Evolutionary conservation across 805 yeast species (phyloP), one percentile per base, ranked within the genome.

Genomic region (Cyberlindnera xishuangbannaensis): DNA sequence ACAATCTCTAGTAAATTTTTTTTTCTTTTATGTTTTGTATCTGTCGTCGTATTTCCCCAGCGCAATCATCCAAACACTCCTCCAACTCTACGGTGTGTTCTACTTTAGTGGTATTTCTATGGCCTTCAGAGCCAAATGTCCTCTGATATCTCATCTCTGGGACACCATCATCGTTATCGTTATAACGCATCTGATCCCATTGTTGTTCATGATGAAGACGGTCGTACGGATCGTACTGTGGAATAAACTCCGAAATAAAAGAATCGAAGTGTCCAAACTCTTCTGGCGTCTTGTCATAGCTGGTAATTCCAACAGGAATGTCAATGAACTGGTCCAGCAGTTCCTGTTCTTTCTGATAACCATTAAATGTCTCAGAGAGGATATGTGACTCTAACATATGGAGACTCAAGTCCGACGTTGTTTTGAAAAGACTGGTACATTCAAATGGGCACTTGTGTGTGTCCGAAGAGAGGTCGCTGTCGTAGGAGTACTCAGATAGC

Each of bases 81-180:
- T n/a, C n/a, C n/a, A n/a, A n/a, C n/a, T n/a, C n/a, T n/a, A n/a
- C n/a, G n/a, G n/a, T n/a, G n/a, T n/a, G n/a, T n/a, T 20, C 23
- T 12, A 20, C 12, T 13, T 23, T 36, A 10, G 29, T 8, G n/a
- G 39, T 37, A 14, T 23, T 26, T 22, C 30, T 34, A n/a, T 37
- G 41, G 9, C 41, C 41, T n/a, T 24, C 35, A 18, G 28, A 25
- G 12, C 38, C 41, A 34, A 37, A 37, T 15, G 38, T 37, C 12
- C 24, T 27, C n/a, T 37, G 41, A 16, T 37, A 34, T 18, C 41
- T 27, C 37, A 34, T 33, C 33, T 33, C 38, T 2, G 41, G 41
- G 11, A 14, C 21, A 15, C 30, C 33, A 10, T 33, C 25, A 3
- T 25, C 34, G 15, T 20, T 20, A 29, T n/a, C 14, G 6, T 7